Base-by-base conservation (phyloP, 1,284 basidiomycete species). In the Irpex lacteus region DNA sequence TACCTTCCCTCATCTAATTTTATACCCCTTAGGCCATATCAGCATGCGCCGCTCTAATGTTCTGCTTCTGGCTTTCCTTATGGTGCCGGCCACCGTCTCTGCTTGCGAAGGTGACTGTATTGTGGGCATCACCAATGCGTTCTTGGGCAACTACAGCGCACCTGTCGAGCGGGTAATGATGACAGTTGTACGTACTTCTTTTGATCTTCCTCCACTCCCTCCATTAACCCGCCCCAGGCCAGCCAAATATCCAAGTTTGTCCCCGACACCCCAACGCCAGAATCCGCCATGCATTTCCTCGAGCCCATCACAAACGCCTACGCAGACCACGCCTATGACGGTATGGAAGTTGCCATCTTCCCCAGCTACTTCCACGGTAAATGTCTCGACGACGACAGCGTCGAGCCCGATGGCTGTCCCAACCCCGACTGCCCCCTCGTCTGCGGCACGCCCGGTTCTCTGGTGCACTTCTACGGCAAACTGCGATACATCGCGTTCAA, bases 361-460 rank as follows among this genome's bases (percentile, higher is more conserved):
- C 85, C 87, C 2, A 73, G 74, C 36, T 85, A 78, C 75, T 92
- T 92, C 74, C 91, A 92, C 67, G 91, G 90, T 63, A 92, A 90
- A 76, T 92, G 90, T 70, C 83, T 85, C 68, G 70, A 78, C 52
- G 78, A 85, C 63, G 13, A 32, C 54, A 86, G 83, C 58, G 75
- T 81, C 61, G 81, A 86, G 32, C 90, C 89, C 11, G 61, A 76
- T 4, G 91, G 90, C 34, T 92, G 91, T 69, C 90, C 90, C 2
- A 89, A 91, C 69, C 89, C 90, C 36, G 85, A 91, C 71, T 92
- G 90, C 72, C 84, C 88, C 38, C 82, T 90, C 63, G 83, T 90
- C 53, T 91, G 90, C 69, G 90, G 90, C 70, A 92, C 90, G 5
- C 88, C 90, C n/a, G 90, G 90, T 13, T 91, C 89, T 5, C 76